phyloP scores from a whole-genome alignment of 2,329 filamentous ascomycete genomes.

The Tolypocladium amazonense region DNA sequence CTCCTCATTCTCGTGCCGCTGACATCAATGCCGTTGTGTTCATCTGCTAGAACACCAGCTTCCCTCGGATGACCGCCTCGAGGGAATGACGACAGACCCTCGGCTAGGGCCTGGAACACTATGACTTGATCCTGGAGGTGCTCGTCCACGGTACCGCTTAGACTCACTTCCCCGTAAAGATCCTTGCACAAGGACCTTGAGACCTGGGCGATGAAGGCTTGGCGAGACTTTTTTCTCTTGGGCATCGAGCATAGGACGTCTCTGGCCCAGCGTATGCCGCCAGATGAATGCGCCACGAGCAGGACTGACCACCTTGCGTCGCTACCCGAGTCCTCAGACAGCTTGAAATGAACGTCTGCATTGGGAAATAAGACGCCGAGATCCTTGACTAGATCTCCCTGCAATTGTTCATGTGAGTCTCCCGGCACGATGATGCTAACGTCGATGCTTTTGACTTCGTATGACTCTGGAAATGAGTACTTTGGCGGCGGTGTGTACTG shows the following conservation, averaged over 20 bases:
- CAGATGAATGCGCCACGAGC: slow-evolving; percentile 40
- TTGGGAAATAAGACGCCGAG: slow-evolving; percentile 31
- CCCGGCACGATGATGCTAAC: slow-evolving; percentile 39
- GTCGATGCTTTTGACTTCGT: slow-evolving; percentile 34
- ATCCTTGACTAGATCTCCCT: slow-evolving; percentile 25
- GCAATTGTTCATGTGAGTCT: slow-evolving; percentile 29
- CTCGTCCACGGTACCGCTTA: slow-evolving; percentile 40
- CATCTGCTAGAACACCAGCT: slow-evolving; percentile 6
- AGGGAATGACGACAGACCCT: slow-evolving; percentile 38
- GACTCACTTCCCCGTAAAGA: slow-evolving; percentile 32
- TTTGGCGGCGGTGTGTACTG: slow-evolving; percentile 17
- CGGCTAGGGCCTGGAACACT: slow-evolving; percentile 47
- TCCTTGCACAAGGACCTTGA: slow-evolving; percentile 33
- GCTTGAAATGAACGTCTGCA: slow-evolving; percentile 31
- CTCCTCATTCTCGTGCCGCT: slow-evolving; percentile 17
- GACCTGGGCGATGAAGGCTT: slow-evolving; percentile 26
- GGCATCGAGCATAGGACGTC: slow-evolving; percentile 31
- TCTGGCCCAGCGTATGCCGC: slow-evolving; percentile 35
- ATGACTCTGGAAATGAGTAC: slow-evolving; percentile 13
- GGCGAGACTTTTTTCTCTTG: slow-evolving; percentile 24
- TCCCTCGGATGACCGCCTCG: slow-evolving; percentile 12
- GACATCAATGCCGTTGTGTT: slow-evolving; percentile 17
- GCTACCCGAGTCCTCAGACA: slow-evolving; percentile 40
- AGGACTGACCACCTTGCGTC: slow-evolving; percentile 44
- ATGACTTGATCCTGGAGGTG: slow-evolving; percentile 52